phyloP scores from a whole-genome alignment of 78 protist species.

The Mastigamoeba balamuthi region DNA sequence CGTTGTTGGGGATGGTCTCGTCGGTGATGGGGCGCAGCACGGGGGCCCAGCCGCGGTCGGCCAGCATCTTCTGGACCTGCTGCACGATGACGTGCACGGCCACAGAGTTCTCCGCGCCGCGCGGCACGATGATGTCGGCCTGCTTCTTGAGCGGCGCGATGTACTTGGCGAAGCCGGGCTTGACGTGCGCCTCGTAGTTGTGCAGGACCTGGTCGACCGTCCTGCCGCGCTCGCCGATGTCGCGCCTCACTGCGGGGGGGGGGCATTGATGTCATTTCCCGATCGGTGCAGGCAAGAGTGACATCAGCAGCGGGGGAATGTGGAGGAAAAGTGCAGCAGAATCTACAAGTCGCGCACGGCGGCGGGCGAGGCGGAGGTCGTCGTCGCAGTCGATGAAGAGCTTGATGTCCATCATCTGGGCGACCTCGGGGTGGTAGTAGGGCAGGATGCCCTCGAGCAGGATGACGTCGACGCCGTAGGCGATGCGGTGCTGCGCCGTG shows the following conservation, averaged over 20 bases:
- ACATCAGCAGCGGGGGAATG: no score
- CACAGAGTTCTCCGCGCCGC: slow-evolving; percentile 60
- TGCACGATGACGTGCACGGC: slow-evolving; percentile 38
- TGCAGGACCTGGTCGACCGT: slow-evolving; percentile 41
- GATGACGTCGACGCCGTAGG: slow-evolving; percentile 54
- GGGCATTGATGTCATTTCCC: no score
- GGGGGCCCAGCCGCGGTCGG: slow-evolving; percentile 33
- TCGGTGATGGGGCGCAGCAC: not conserved
- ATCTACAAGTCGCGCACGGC: slow-evolving; percentile 8
- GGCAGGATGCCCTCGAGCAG: slow-evolving; percentile 69
- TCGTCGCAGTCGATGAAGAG: slow-evolving; percentile 71
- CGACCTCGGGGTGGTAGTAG: slow-evolving; percentile 19
- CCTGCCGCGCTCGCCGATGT: slow-evolving; percentile 62
- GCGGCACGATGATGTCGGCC: slow-evolving; percentile 68
- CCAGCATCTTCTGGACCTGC: slow-evolving; percentile 31
- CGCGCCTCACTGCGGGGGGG: slow-evolving; percentile 35
- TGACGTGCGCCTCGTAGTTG: slow-evolving; percentile 56
- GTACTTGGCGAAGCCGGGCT: slow-evolving; percentile 70
- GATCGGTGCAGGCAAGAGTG: no score
- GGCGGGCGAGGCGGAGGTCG: slow-evolving; percentile 60
- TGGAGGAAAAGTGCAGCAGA: no score
- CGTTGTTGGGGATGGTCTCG: not conserved
- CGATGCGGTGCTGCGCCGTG: slow-evolving; percentile 5
- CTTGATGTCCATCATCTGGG: slow-evolving; percentile 56
- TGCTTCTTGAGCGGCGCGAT: slow-evolving; percentile 63